A percentile compares a stretch with the other conserved stretches of the same genome.
phyloP scores from a whole-genome alignment of 2,329 filamentous ascomycete genomes.

The Colletotrichum simmondsii region DNA sequence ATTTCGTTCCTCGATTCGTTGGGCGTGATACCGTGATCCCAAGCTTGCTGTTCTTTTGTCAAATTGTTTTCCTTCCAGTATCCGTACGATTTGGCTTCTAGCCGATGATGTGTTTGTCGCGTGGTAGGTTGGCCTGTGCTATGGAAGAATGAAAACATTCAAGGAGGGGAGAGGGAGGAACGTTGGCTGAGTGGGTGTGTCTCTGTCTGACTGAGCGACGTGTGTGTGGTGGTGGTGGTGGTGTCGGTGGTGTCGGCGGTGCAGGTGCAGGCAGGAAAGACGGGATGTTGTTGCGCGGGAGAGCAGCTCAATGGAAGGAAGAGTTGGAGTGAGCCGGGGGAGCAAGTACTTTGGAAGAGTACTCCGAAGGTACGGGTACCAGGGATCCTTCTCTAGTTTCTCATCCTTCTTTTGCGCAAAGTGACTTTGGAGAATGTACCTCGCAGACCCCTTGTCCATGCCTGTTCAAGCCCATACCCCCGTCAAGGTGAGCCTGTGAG shows the following conservation, averaged over 20 bases:
- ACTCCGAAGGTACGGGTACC: not conserved
- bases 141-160: not conserved
- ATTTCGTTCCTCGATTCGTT: not conserved
- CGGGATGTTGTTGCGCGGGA: constrained; percentile 18
- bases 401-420: not conserved
- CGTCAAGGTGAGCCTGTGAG: not conserved
- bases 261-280: constrained; percentile 14
- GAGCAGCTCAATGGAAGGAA: not conserved
- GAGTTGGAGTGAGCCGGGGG: not conserved
- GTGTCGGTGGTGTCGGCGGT: constrained; percentile 18
- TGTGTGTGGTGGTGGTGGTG: constrained; percentile 11
- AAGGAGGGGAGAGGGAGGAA: constrained; percentile 15
- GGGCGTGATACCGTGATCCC: not conserved
- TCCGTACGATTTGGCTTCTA: not conserved
- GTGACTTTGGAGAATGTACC: constrained; percentile 5
- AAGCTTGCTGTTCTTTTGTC: not conserved
- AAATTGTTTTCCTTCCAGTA: not conserved
- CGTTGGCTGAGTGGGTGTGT: not conserved
- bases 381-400: not conserved
- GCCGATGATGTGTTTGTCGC: not conserved
- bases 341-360: constrained; percentile 2
- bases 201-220: constrained; percentile 19
- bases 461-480: not conserved
- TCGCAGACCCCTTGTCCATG: not conserved
- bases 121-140: constrained; percentile 2